Conservation (phyloP, 352 stramenopile species). For the Pythium aristosporum region DNA sequence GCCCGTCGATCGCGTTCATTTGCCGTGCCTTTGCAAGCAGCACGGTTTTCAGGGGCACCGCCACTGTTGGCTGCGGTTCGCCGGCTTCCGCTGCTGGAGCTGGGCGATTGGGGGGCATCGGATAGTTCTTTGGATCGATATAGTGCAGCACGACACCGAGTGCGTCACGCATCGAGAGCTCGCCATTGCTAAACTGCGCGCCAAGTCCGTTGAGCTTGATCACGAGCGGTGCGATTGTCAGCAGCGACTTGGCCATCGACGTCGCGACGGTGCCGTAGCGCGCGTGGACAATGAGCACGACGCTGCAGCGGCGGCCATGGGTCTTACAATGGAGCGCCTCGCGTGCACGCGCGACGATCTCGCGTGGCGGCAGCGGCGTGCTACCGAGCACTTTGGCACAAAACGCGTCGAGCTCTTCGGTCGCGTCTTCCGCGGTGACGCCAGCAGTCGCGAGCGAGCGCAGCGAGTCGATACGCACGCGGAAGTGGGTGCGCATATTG, state of each 20-base stretch:
- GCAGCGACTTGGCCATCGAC: conserved; percentile 24
- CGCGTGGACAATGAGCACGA: conserved; percentile 37
- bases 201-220: conserved; percentile 7
- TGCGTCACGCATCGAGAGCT: background rate
- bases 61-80: background rate
- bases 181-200: background rate
- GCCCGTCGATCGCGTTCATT: conserved; percentile 10
- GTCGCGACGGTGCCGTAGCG: conserved; percentile 34
- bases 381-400: conserved; percentile 28
- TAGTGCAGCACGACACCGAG: conserved; percentile 4
- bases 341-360: conserved; percentile 32
- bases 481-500: conserved; percentile 31
- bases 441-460: conserved; percentile 28
- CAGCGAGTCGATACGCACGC: conserved; percentile 41
- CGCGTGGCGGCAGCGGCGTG: conserved; percentile 6
- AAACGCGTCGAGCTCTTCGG: conserved; percentile 31
- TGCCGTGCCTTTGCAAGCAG: background rate
- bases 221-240: conserved; percentile 21
- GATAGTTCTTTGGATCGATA: conserved; percentile 6
- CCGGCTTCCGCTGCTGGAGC: background rate
- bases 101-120: background rate
- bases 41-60: background rate
- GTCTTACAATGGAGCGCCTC: conserved; percentile 28
- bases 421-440: conserved; percentile 20
- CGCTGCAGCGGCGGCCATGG: conserved; percentile 9